A percentile compares a stretch with the other conserved stretches of the same genome.
These are phyloP conservation scores for Manihot esculenta DNA, from an alignment of 441 rosid species.

Conservation along the genomic window DNA sequence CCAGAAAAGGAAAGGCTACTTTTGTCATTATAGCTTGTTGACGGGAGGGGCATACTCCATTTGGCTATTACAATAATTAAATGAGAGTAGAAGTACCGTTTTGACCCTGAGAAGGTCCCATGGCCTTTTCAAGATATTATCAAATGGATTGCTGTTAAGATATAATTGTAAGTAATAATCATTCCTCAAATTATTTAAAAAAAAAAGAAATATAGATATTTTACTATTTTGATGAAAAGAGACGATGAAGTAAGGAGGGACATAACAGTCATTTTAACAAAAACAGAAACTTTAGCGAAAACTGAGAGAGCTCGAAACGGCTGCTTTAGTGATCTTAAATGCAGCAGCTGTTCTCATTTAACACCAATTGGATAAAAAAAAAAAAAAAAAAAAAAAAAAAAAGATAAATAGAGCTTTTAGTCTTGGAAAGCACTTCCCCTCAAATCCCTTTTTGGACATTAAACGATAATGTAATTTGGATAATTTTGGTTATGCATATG, in stretches of 20 bases:
- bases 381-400: too few species aligned
- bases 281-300: constrained; percentile 4
- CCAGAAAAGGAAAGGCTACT: constrained; percentile 16
- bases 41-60: neutral
- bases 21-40: neutral
- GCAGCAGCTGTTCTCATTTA: constrained; percentile 22
- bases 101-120: neutral
- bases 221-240: too few species aligned
- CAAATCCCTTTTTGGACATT: too few species aligned
- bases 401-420: neutral
- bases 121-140: neutral
- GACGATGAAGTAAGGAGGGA: constrained; percentile 5
- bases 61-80: neutral
- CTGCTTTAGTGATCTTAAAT: constrained; percentile 18
- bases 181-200: too few species aligned
- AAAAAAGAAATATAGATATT: too few species aligned
- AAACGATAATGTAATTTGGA: neutral
- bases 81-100: neutral
- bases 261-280: constrained; percentile 9
- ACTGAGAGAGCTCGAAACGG: constrained; percentile 10
- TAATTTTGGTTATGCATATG: constrained; percentile 8
- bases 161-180: too few species aligned
- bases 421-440: neutral
- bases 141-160: neutral
- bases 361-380: neutral